phyloP scores from a whole-genome alignment of 129 eudicot genomes.

The Pseudognaphalium luteoalbum region DNA sequence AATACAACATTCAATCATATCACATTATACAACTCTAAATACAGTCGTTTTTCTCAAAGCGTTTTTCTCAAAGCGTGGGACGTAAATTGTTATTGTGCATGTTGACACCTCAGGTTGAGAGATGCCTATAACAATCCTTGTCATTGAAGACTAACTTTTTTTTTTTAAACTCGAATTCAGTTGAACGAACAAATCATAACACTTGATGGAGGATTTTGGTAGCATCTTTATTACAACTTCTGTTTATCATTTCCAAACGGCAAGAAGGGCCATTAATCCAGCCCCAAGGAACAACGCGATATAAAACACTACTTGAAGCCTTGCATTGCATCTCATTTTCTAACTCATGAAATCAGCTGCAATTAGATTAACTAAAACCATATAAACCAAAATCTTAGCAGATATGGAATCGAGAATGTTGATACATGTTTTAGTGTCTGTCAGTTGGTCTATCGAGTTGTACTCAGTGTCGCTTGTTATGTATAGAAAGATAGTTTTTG shows the following conservation, averaged over 20 bases:
- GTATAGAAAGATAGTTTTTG: too few relatives aligned
- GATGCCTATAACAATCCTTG: not conserved
- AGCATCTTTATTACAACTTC: too few relatives aligned
- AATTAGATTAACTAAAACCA: conserved; percentile 81
- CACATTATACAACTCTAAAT: too few relatives aligned
- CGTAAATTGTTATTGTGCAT: not conserved
- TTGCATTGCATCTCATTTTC: conserved; percentile 68
- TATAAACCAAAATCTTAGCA: conserved; percentile 71
- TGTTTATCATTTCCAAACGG: conserved; percentile 54
- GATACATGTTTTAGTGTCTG: too few relatives aligned
- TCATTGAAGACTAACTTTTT: not conserved
- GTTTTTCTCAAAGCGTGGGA: too few relatives aligned
- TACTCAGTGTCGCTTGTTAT: too few relatives aligned
- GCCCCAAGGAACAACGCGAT: conserved; percentile 70
- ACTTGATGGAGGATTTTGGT: not conserved
- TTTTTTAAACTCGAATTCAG: not conserved
- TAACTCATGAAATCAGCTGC: conserved; percentile 89
- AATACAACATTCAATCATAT: too few relatives aligned
- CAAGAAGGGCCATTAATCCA: conserved; percentile 60
- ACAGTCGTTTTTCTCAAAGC: too few relatives aligned
- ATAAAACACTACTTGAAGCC: conserved; percentile 69
- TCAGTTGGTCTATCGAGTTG: too few relatives aligned
- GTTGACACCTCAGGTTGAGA: not conserved
- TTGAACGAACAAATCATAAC: not conserved
- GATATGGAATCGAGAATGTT: conserved; percentile 71